A percentile compares a stretch with the other conserved stretches of the same genome.
Evolutionary conservation across 345 rosid genomes (phyloP).

Genomic region (Populus euphratica): DNA sequence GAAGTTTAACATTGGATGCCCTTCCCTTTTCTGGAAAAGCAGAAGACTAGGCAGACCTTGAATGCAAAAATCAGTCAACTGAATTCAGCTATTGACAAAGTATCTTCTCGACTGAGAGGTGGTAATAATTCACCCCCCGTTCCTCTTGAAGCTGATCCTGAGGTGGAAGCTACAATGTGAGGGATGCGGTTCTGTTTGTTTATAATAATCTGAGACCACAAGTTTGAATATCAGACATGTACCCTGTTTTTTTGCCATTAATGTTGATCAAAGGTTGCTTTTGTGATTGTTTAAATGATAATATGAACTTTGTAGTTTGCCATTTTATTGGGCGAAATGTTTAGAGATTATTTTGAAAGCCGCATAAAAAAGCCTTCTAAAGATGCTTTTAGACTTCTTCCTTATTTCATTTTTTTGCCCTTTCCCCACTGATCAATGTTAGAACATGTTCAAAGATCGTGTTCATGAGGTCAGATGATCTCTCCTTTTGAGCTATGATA

Average conservation of each 20-base stretch:
- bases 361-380: not conserved
- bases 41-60: conserved; percentile 84
- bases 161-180: conserved; percentile 63
- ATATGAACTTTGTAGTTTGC: not conserved
- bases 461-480: not conserved
- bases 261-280: not conserved
- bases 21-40: conserved; percentile 17
- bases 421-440: not conserved
- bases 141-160: conserved; percentile 52
- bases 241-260: not conserved
- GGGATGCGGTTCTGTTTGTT: not conserved
- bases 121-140: conserved; percentile 42
- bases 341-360: not conserved
- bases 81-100: conserved; percentile 85
- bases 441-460: not conserved
- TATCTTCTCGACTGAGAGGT: conserved; percentile 82
- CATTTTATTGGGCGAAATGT: not conserved
- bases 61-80: conserved; percentile 82
- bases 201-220: conserved; percentile 1
- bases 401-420: not conserved
- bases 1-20: not conserved
- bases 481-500: not conserved
- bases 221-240: not conserved
- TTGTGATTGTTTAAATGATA: not conserved
- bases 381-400: not conserved